A percentile compares a stretch with the other conserved stretches of the same genome.
These are phyloP conservation scores for Lichtheimia ornata DNA, from an alignment of 371 early-diverging fungal genomes.

Conservation along the genomic window DNA sequence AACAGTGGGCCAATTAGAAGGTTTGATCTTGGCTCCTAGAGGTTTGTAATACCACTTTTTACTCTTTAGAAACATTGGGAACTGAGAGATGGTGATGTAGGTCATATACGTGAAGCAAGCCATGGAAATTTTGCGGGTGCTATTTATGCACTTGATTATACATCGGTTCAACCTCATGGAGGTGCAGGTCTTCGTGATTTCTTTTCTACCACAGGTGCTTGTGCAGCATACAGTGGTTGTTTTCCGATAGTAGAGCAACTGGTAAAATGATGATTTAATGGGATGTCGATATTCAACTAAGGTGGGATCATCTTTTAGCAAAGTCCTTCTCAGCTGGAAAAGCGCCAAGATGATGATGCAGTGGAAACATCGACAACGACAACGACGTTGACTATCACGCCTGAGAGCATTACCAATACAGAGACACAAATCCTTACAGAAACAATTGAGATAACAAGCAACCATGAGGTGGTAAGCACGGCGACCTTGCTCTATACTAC, in stretches of 20 bases:
- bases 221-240: neutral
- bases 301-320: neutral
- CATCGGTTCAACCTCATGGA: neutral
- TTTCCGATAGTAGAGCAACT: neutral
- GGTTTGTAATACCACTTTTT: neutral
- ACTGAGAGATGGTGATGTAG: neutral
- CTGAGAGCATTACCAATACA: neutral
- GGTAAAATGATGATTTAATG: neutral
- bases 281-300: neutral
- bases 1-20: neutral
- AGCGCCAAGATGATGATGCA: neutral
- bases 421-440: neutral
- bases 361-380: neutral
- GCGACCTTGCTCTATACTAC: neutral
- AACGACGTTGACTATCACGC: neutral
- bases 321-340: neutral
- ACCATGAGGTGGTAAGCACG: neutral
- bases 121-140: neutral
- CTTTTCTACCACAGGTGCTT: neutral
- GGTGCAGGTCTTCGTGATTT: neutral
- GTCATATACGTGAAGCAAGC: neutral
- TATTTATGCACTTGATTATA: neutral
- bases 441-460: neutral
- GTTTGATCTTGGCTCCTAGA: neutral
- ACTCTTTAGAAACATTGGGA: neutral